Evolutionary conservation across 805 yeast genomes (phyloP).

Genomic region (Wickerhamomyces canadensis): DNA sequence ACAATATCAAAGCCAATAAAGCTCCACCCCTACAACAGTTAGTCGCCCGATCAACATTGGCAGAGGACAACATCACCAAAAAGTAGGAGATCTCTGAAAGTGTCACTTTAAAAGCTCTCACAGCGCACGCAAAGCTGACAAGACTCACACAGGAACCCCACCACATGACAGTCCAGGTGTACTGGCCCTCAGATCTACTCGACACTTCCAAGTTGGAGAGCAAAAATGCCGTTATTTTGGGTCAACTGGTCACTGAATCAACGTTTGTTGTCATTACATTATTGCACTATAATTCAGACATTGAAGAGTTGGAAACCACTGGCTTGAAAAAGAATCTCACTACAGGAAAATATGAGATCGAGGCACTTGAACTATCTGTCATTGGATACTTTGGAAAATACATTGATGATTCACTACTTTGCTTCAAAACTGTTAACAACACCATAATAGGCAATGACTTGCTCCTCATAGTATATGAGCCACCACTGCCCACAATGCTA

Average conservation of each 20-base stretch:
- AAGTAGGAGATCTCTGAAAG: no score
- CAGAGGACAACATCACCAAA: no score
- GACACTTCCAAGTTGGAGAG: conserved; percentile 8
- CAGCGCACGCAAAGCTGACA: no score
- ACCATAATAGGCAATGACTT: conserved; percentile 7
- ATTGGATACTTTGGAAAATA: background rate
- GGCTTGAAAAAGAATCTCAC: background rate
- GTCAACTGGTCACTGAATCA: conserved; percentile 5
- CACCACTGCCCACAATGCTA: conserved; percentile 65
- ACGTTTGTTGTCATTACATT: conserved; percentile 7
- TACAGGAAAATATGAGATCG: background rate
- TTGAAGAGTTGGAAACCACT: background rate
- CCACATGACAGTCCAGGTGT: conserved; percentile 22
- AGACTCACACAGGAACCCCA: background rate
- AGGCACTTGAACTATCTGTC: background rate
- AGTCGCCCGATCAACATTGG: no score
- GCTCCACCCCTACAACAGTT: no score
- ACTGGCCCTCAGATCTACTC: conserved; percentile 29
- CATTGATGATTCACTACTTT: background rate
- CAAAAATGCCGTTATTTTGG: conserved; percentile 12
- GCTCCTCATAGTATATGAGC: conserved; percentile 50
- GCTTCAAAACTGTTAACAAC: conserved; percentile 2
- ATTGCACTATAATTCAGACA: background rate
- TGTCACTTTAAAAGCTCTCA: no score
- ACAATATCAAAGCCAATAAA: no score